A percentile compares a stretch with the other conserved stretches of the same genome.
Conservation (phyloP, 257 asterid genomes). For the Knoxia roxburghii region DNA sequence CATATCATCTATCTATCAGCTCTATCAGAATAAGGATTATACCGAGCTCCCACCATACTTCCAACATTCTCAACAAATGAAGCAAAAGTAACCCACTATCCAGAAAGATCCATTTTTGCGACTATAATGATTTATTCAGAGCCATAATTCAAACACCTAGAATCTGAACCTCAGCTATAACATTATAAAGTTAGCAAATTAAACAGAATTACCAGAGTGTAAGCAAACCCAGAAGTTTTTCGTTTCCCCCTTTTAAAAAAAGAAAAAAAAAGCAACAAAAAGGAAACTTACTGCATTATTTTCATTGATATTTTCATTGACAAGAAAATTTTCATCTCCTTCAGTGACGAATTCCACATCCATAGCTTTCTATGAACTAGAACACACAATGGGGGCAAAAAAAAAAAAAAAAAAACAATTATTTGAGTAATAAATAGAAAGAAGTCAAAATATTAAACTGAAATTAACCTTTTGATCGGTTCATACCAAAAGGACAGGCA, state of each 20-base stretch:
- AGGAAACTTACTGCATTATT: slow-evolving; percentile 44
- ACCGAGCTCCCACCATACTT: not conserved
- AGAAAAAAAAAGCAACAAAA: not conserved
- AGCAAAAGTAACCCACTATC: not conserved
- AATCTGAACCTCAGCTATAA: not conserved
- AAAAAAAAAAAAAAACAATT: not conserved
- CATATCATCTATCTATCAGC: too few relatives aligned
- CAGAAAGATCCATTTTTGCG: not conserved
- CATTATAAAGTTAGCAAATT: not conserved
- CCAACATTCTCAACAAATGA: not conserved
- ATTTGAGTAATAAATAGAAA: not conserved
- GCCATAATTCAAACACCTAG: not conserved
- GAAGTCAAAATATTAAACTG: not conserved
- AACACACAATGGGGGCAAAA: not conserved
- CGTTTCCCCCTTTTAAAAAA: too few relatives aligned
- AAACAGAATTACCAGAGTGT: not conserved
- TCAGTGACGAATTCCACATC: slow-evolving; percentile 69
- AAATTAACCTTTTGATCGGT: not conserved
- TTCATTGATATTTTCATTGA: slow-evolving; percentile 57
- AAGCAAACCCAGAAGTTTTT: not conserved
- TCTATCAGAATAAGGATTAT: not conserved
- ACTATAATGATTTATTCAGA: not conserved
- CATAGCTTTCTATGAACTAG: slow-evolving; percentile 49
- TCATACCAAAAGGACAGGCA: slow-evolving; percentile 6
- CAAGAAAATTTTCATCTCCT: slow-evolving; percentile 50